A percentile compares a stretch with the other conserved stretches of the same genome.
phyloP scores from a whole-genome alignment of 169 alveolate genomes.

The Theileria parva region DNA sequence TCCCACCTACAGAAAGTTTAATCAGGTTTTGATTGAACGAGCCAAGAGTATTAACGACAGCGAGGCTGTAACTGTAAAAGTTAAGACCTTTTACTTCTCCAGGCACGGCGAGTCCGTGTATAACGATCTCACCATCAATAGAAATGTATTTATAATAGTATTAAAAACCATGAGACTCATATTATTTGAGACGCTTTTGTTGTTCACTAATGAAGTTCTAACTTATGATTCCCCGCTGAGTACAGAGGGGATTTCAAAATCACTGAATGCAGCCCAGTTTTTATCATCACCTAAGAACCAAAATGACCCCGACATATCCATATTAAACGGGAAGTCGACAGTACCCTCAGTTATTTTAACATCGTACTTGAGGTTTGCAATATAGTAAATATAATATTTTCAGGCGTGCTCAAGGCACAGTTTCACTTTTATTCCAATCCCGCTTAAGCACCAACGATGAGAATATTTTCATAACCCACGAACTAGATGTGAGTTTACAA shows the following conservation, averaged over 20 bases:
- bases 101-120: conserved; percentile 66
- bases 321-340: conserved; percentile 10
- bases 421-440: conserved; percentile 44
- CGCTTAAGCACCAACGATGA: conserved; percentile 48
- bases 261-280: conserved; percentile 47
- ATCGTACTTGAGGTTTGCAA: conserved; percentile 55
- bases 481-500: conserved; percentile 42
- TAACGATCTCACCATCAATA: conserved; percentile 21
- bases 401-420: conserved; percentile 66
- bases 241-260: conserved; percentile 50
- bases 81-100: conserved; percentile 51
- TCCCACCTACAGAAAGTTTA: background rate
- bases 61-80: background rate
- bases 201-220: conserved; percentile 47
- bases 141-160: conserved; percentile 15
- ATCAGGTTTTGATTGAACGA: conserved; percentile 1
- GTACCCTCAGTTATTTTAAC: conserved; percentile 23
- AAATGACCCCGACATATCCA: conserved; percentile 23
- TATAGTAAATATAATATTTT: background rate
- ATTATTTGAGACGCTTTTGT: conserved; percentile 16
- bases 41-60: background rate
- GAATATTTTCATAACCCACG: conserved; percentile 24
- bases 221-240: conserved; percentile 62
- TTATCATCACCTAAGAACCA: conserved; percentile 16
- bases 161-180: conserved; percentile 4